phyloP scores from a whole-genome alignment of 2,329 filamentous ascomycete species.

The Ustulina deusta region DNA sequence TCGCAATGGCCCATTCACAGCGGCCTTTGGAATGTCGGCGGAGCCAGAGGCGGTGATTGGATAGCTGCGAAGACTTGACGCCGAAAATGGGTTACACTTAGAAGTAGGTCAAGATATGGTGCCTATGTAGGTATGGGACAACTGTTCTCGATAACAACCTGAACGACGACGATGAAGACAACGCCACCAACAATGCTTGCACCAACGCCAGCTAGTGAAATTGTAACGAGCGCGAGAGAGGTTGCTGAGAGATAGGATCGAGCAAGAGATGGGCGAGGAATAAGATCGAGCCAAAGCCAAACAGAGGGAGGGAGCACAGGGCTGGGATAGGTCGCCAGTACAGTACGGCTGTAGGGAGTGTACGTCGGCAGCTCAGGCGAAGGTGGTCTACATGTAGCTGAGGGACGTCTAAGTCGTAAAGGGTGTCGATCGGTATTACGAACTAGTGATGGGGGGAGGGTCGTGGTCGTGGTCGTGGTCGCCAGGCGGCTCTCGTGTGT shows the following conservation, averaged over 20 bases:
- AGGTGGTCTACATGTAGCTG: constrained; percentile 18
- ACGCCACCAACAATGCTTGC: constrained; percentile 32
- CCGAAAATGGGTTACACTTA: constrained; percentile 41
- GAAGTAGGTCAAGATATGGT: constrained; percentile 37
- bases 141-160: constrained; percentile 32
- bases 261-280: constrained; percentile 39
- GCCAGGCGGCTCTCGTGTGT: constrained; percentile 37
- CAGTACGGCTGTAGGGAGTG: constrained; percentile 25
- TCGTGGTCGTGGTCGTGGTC: constrained; percentile 25
- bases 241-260: constrained; percentile 31
- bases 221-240: constrained; percentile 48
- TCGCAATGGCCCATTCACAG: constrained; percentile 46
- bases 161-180: constrained; percentile 21
- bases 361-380: constrained; percentile 35
- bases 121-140: constrained; percentile 35
- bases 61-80: constrained; percentile 42
- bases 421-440: constrained; percentile 38
- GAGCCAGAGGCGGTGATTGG: constrained; percentile 42
- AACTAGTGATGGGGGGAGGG: constrained; percentile 34
- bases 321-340: constrained; percentile 42
- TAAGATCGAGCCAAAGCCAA: constrained; percentile 41
- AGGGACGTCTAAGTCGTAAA: constrained; percentile 27
- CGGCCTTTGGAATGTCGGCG: constrained; percentile 43
- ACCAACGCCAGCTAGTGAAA: constrained; percentile 38
- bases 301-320: constrained; percentile 39